Base-by-base conservation (phyloP, 1,284 basidiomycete species). In the Fomitopsis betulina region DNA sequence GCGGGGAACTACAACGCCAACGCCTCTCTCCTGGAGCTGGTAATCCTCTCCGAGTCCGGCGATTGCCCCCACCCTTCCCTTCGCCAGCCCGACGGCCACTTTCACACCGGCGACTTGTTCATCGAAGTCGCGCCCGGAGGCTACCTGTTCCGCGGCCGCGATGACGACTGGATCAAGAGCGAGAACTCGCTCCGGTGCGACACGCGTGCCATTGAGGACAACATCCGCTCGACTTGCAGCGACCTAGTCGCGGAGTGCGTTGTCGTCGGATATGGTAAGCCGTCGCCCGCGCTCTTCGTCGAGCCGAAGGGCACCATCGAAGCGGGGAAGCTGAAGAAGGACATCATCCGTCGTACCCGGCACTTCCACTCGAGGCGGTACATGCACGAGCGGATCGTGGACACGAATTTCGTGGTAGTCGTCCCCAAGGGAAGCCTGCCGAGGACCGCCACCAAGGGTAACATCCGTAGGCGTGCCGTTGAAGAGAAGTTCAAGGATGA, bases 81-180 rank as follows among this genome's bases (percentile, higher is more conserved):
- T 27, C 79, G 86, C 55, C 65, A 76, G 43, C 61, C 75, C 1
- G 86, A 89, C 68, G 85, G 87, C 3, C 76, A 87, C 64, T 88
- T 86, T 73, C 86, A 87, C 70, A 89, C 87, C 19, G 87, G 87
- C 3, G 87, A 89, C 68, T 73, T 89, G n/a, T 89, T 89, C 75
- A 78, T 82, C 63, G 81, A 86, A 67, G 75, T 76, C 25, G 60
- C 72, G 3, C 75, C 80, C 0, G 84, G 84, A 0, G 72, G 71
- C 59, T 89, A 84, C 69, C 66, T 81, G 42, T 85, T 80, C 63
- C 79, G 84, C 49, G 87, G 87, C 21, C 79, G 87, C 40, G 81
- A 88, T 60, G 87, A 89, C 61, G 87, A 89, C 68, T 89, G 87
- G 87, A 89, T 89, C 70, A 89, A 89, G 74, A 86, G 84, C 50